Conservation (phyloP, 768 basidiomycete genomes). For the Neoboletus subvelutipes region DNA sequence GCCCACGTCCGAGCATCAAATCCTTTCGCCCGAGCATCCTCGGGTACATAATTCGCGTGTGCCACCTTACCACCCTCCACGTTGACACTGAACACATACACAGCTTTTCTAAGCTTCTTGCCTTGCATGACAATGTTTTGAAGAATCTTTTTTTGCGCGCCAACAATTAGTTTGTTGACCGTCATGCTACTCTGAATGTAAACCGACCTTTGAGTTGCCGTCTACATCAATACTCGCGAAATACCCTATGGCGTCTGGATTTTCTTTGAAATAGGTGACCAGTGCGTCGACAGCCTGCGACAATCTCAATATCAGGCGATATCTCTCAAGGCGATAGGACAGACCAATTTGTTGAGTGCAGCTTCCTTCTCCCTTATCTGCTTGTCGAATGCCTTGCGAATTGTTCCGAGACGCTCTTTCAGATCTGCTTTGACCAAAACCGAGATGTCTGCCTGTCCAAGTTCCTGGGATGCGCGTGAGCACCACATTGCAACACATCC, state of each 20-base stretch:
- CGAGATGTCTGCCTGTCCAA: constrained; percentile 87
- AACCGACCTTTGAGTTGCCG: constrained; percentile 79
- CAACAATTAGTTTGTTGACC: not conserved
- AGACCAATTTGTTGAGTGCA: constrained; percentile 72
- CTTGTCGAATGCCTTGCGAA: constrained; percentile 85
- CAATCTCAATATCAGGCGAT: not conserved
- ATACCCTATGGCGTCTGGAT: constrained; percentile 67
- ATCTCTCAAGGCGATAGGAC: constrained; percentile 13
- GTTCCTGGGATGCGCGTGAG: constrained; percentile 55
- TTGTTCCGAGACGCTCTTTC: constrained; percentile 64
- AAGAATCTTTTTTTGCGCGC: constrained; percentile 45
- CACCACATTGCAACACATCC: not conserved
- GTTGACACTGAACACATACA: constrained; percentile 88
- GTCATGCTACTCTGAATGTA: not conserved
- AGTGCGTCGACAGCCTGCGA: constrained; percentile 69
- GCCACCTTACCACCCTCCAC: constrained; percentile 68
- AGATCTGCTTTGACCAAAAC: constrained; percentile 78
- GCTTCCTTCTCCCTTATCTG: constrained; percentile 80
- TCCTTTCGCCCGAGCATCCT: constrained; percentile 58
- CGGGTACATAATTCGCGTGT: constrained; percentile 82
- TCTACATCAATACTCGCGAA: constrained; percentile 71
- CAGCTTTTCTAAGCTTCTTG: constrained; percentile 78
- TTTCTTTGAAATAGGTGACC: constrained; percentile 71
- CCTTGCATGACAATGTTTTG: constrained; percentile 73
- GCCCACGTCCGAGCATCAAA: constrained; percentile 92